phyloP scores from a whole-genome alignment of 2,329 filamentous ascomycete species.

The Macrophomina phaseolina region DNA sequence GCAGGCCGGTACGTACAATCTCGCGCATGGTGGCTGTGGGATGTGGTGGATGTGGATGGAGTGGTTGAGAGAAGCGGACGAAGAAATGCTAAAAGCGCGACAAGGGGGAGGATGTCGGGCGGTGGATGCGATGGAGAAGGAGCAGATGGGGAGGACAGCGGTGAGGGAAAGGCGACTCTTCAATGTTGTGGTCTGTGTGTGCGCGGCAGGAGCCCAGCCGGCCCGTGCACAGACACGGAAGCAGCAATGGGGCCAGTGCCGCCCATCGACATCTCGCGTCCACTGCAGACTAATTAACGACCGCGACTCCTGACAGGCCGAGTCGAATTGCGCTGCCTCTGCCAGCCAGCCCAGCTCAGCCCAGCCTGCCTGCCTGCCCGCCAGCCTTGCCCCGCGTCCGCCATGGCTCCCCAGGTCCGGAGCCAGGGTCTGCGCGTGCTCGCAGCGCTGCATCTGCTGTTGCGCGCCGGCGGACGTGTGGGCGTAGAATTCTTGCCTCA shows the following conservation, averaged over 20 bases:
- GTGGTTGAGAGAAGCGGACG: not conserved
- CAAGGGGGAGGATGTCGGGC: conserved; percentile 14
- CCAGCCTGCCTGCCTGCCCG: no score
- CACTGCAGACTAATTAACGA: conserved; percentile 10
- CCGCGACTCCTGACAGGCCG: not conserved
- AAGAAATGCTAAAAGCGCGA: conserved; percentile 16
- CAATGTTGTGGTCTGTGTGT: conserved; percentile 24
- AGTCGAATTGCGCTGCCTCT: not conserved
- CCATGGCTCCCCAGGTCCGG: conserved; percentile 1
- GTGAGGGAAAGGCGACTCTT: conserved; percentile 22
- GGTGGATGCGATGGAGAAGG: conserved; percentile 24
- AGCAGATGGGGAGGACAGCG: conserved; percentile 19
- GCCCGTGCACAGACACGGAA: conserved; percentile 8
- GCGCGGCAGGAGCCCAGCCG: conserved; percentile 8
- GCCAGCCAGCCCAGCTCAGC: not conserved
- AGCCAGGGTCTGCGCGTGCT: not conserved
- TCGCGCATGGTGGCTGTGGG: conserved; percentile 65
- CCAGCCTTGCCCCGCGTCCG: not conserved
- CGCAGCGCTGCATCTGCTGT: conserved; percentile 4
- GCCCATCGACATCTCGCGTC: conserved; percentile 23
- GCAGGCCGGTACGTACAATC: conserved; percentile 62
- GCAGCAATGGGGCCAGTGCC: conserved; percentile 2
- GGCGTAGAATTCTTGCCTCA: conserved; percentile 8
- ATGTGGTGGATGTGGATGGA: conserved; percentile 6
- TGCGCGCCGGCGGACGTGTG: not conserved